phyloP scores from a whole-genome alignment of 202 grass and related monocot species.

The Schoenoplectus triqueter region DNA sequence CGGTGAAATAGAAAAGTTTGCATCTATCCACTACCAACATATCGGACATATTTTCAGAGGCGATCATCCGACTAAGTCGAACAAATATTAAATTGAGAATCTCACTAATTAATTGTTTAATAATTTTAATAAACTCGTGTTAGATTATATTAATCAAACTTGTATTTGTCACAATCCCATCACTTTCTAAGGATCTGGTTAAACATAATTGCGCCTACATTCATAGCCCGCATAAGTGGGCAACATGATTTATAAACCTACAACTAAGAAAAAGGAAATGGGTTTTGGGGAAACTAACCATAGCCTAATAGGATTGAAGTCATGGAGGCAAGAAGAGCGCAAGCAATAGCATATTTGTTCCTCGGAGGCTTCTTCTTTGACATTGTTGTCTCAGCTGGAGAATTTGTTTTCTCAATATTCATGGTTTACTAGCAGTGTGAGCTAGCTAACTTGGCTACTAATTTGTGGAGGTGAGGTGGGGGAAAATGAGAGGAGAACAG shows the following conservation, averaged over 20 bases:
- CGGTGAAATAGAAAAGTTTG: background rate
- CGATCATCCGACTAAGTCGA: background rate
- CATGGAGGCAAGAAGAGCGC: constrained; percentile 82
- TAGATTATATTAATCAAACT: background rate
- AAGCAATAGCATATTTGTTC: constrained; percentile 83
- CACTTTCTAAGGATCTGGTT: background rate
- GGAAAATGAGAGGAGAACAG: background rate
- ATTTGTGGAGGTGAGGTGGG: constrained; percentile 15
- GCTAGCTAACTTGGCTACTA: background rate
- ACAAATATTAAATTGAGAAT: background rate
- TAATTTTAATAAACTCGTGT: background rate
- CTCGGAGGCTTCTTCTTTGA: constrained; percentile 51
- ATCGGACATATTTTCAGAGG: background rate
- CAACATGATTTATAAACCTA: background rate
- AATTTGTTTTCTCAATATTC: constrained; percentile 33
- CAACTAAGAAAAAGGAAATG: constrained; percentile 1
- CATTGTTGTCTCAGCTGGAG: constrained; percentile 48
- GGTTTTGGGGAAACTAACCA: constrained; percentile 40
- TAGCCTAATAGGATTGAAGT: constrained; percentile 80
- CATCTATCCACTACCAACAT: background rate
- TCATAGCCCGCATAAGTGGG: background rate
- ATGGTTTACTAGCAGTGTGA: no score
- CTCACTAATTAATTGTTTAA: background rate
- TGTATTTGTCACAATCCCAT: constrained; percentile 11
- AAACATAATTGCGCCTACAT: background rate